phyloP scores from a whole-genome alignment of 306 rosid species.

The Castanospermum australe region DNA sequence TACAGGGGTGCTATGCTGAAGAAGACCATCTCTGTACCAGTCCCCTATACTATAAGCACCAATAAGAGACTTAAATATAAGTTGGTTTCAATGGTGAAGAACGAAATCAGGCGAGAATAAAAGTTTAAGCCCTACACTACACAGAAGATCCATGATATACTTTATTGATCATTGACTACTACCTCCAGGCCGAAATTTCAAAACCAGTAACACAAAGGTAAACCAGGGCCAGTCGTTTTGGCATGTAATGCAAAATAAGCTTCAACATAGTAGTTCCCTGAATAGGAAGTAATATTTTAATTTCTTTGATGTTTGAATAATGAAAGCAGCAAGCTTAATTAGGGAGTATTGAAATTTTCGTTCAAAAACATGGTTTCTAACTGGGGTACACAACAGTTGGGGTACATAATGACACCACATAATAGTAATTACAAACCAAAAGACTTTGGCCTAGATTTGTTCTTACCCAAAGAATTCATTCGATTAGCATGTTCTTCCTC shows the following conservation, averaged over 20 bases:
- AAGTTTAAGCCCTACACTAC: not conserved
- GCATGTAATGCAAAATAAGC: constrained; percentile 9
- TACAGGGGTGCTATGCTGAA: not conserved
- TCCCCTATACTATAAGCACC: not conserved
- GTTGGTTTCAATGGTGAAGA: not conserved
- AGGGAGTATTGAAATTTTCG: not conserved
- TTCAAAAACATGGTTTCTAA: constrained; percentile 19
- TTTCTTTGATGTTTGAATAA: not conserved
- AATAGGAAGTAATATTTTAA: not conserved
- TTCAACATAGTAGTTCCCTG: not conserved
- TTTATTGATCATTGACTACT: not conserved
- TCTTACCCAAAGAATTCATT: constrained; percentile 53
- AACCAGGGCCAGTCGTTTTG: not conserved
- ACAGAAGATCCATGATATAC: not conserved
- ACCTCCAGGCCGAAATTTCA: not conserved
- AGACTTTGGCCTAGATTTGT: constrained; percentile 55
- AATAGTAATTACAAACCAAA: constrained; percentile 38
- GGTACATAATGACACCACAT: constrained; percentile 10
- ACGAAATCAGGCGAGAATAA: not conserved
- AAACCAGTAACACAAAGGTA: not conserved
- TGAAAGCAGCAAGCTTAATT: not conserved
- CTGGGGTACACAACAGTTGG: constrained; percentile 6
- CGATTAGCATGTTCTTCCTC: constrained; percentile 64
- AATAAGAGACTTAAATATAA: not conserved
- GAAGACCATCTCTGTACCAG: not conserved